Conservation (phyloP, 495 filamentous ascomycete species). For the Podospora anserina region DNA sequence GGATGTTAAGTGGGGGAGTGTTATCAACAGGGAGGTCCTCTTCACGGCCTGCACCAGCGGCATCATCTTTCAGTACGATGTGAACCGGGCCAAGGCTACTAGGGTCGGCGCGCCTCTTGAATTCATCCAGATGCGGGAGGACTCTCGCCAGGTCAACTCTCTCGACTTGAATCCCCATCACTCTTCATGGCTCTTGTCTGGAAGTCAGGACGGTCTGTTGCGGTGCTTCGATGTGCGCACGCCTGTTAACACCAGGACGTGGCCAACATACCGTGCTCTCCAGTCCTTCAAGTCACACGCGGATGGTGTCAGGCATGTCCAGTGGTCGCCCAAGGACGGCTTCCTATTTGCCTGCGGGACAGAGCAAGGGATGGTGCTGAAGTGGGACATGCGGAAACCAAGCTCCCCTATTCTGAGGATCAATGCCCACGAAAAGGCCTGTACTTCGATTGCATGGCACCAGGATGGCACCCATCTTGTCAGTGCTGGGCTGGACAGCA, state of each 20-base stretch:
- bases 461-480: slow-evolving; percentile 87
- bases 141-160: slow-evolving; percentile 86
- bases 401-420: slow-evolving; percentile 60
- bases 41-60: slow-evolving; percentile 84
- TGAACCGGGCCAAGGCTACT: slow-evolving; percentile 52
- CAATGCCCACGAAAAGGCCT: slow-evolving; percentile 74
- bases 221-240: slow-evolving; percentile 56
- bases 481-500: slow-evolving; percentile 77
- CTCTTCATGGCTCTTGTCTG: slow-evolving; percentile 74
- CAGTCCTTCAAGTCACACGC: slow-evolving; percentile 51
- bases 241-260: slow-evolving; percentile 38
- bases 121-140: slow-evolving; percentile 67
- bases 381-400: slow-evolving; percentile 53
- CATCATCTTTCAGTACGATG: slow-evolving; percentile 82
- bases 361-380: slow-evolving; percentile 71
- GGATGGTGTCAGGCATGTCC: slow-evolving; percentile 82
- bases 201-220: slow-evolving; percentile 87
- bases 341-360: slow-evolving; percentile 86
- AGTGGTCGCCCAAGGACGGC: slow-evolving; percentile 84
- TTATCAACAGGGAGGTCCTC: slow-evolving; percentile 51
- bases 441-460: slow-evolving; percentile 88
- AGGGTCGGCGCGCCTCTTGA: slow-evolving; percentile 58
- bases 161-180: slow-evolving; percentile 85
- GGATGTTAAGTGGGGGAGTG: slow-evolving; percentile 78
- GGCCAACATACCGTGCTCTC: slow-evolving; percentile 42